Conservation (phyloP, 352 stramenopile genomes). For the Hyaloperonospora arabidopsidis region DNA sequence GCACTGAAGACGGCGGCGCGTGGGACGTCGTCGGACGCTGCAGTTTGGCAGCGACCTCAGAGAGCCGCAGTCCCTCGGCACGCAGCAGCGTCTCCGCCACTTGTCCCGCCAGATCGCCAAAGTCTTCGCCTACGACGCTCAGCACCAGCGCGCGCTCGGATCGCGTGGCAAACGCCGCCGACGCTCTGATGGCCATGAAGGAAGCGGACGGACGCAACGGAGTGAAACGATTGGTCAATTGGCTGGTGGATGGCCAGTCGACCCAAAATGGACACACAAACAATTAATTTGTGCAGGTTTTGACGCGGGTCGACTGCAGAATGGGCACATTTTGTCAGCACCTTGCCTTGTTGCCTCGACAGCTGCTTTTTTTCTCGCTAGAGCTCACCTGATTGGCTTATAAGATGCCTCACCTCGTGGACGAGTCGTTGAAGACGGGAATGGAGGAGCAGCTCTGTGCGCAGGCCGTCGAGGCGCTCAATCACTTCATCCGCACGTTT, state of each 20-base stretch:
- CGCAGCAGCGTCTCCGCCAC: slow-evolving; percentile 56
- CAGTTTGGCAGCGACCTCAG: slow-evolving; percentile 58
- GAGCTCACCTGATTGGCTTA: slow-evolving; percentile 2
- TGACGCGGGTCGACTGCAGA: too few species aligned
- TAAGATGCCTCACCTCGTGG: slow-evolving; percentile 1
- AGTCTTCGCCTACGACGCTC: slow-evolving; percentile 74
- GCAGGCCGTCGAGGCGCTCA: slow-evolving; percentile 53
- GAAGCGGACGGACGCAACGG: not conserved
- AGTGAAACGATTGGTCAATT: not conserved
- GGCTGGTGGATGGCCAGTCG: not conserved
- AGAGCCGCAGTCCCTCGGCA: slow-evolving; percentile 53
- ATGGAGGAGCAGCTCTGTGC: slow-evolving; percentile 73
- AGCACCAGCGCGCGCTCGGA: slow-evolving; percentile 68
- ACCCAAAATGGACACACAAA: not conserved
- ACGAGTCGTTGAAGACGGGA: slow-evolving; percentile 29
- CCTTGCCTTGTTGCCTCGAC: not conserved
- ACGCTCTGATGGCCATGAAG: not conserved
- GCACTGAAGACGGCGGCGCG: slow-evolving; percentile 35
- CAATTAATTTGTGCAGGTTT: too few species aligned
- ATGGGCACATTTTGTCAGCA: too few species aligned
- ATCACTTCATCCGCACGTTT: slow-evolving; percentile 59
- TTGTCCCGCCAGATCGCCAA: slow-evolving; percentile 60
- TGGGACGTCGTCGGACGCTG: slow-evolving; percentile 20
- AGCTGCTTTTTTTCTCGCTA: not conserved
- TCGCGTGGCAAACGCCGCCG: slow-evolving; percentile 43